A percentile compares a stretch with the other conserved stretches of the same genome.
Conservation (phyloP, 306 rosid genomes). For the Elaeagnus macrophylla region DNA sequence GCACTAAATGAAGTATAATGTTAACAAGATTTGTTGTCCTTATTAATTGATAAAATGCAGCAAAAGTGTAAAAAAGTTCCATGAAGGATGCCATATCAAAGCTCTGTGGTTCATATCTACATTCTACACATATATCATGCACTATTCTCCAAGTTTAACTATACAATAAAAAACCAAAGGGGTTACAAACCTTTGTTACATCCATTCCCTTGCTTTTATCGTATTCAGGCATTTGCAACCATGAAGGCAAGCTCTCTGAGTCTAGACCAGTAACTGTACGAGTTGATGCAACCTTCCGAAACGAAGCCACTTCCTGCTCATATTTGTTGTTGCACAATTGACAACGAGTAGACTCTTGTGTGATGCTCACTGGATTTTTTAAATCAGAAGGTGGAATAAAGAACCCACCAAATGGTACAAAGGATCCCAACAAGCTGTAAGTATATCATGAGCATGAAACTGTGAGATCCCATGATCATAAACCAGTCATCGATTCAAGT, state of each 20-base stretch:
- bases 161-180: conserved; percentile 21
- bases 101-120: too few relatives aligned
- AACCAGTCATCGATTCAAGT: conserved; percentile 34
- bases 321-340: conserved; percentile 61
- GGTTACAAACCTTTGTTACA: conserved; percentile 62
- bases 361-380: conserved; percentile 31
- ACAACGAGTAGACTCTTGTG: conserved; percentile 41
- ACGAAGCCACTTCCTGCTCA: conserved; percentile 67
- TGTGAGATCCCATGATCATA: conserved; percentile 44
- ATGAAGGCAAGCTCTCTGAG: conserved; percentile 41
- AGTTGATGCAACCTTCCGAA: conserved; percentile 40
- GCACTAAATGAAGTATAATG: conserved; percentile 47
- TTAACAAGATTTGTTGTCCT: conserved; percentile 24
- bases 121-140: too few relatives aligned
- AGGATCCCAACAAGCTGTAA: conserved; percentile 96
- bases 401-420: conserved; percentile 92
- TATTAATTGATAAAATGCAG: conserved; percentile 6
- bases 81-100: too few relatives aligned
- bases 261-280: conserved; percentile 16
- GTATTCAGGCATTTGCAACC: conserved; percentile 42
- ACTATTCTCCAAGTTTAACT: conserved; percentile 4
- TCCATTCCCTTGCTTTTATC: conserved; percentile 45
- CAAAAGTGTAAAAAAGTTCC: too few relatives aligned
- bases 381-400: conserved; percentile 55
- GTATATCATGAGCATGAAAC: conserved; percentile 41